phyloP scores from a whole-genome alignment of 257 asterid species.

The Salvia rosmarinus region DNA sequence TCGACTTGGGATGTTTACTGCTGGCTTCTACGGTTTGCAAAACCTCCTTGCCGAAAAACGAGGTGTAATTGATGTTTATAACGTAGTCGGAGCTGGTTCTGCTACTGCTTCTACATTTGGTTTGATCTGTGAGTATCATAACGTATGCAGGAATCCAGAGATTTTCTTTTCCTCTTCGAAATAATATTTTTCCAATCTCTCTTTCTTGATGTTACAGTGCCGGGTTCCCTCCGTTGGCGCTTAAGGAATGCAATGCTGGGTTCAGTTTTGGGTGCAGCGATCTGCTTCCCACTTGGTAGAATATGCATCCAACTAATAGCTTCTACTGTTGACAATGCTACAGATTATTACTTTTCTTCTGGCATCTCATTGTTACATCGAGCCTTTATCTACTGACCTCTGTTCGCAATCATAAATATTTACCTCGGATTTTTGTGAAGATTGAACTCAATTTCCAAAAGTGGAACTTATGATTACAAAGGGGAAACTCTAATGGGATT shows the following conservation, averaged over 20 bases:
- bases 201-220: constrained; percentile 61
- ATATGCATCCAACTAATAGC: constrained; percentile 15
- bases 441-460: not conserved
- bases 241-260: constrained; percentile 83
- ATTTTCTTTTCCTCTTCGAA: constrained; percentile 22
- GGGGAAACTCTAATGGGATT: not conserved
- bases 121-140: constrained; percentile 63
- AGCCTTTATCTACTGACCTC: not conserved
- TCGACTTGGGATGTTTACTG: constrained; percentile 96
- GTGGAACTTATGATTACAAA: constrained; percentile 1
- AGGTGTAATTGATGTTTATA: constrained; percentile 85
- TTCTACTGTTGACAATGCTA: constrained; percentile 6
- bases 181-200: constrained; percentile 3
- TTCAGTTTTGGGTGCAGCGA: constrained; percentile 85
- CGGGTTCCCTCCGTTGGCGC: constrained; percentile 92
- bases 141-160: not conserved
- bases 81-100: constrained; percentile 95
- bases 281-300: constrained; percentile 93
- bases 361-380: not conserved
- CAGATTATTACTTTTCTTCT: constrained; percentile 5
- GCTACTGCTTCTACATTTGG: constrained; percentile 95
- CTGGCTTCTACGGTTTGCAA: constrained; percentile 83
- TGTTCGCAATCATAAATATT: not conserved
- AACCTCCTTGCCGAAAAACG: constrained; percentile 84
- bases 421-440: not conserved